Evolutionary conservation across 768 basidiomycete genomes (phyloP), one percentile per base, ranked within the genome.

Genomic region (Boletus rubroflammeus): DNA sequence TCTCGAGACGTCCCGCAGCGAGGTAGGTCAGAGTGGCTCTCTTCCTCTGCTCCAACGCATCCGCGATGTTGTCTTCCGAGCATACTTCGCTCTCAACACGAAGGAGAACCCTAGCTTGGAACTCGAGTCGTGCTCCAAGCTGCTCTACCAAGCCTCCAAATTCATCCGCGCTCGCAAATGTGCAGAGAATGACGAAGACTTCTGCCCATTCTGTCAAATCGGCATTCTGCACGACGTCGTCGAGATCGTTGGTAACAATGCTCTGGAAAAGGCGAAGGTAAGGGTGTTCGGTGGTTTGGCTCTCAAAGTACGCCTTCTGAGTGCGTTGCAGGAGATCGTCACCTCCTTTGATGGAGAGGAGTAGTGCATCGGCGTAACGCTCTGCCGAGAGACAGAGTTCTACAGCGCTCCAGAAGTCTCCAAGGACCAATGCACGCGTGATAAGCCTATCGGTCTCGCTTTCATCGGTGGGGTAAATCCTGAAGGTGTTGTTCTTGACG

Each of bases 201-300:
- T 97, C 96, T 54, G 88, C 84, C 96, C 96, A 98, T 68, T 99
- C 94, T 39, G 83, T 77, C 47, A 98, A 69, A 61, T 98, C 94
- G 23, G 95, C 96, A 62, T 98, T 97, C 70, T 97, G 94, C 9
- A 98, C 95, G 47, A 98, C 85, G 68, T 98, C 97, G 19, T 82
- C 79, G 8, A 98, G 82, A 65, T 98, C 97, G 63, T 93, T 85
- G 35, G 88, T 88, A 54, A 96, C 91, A 60, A 99, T 90, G 13
- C 88, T 90, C 67, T 98, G 93, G 82, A 95, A 92, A 11, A 99
- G 81, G 36, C 97, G 89, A 23, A 98, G 82, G 71, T 96, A 98
- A 0, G 95, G 91, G 3, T 88, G 73, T 1, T 81, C 73, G 9
- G 82, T 78, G 1, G 91, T 90, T 49, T 85, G 82, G 29, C 83